Percentiles rank a stretch among this genome's conserved stretches.
Evolutionary conservation across 148 eudicot species (phyloP).

Genomic region (Salicornia ramosissima): DNA sequence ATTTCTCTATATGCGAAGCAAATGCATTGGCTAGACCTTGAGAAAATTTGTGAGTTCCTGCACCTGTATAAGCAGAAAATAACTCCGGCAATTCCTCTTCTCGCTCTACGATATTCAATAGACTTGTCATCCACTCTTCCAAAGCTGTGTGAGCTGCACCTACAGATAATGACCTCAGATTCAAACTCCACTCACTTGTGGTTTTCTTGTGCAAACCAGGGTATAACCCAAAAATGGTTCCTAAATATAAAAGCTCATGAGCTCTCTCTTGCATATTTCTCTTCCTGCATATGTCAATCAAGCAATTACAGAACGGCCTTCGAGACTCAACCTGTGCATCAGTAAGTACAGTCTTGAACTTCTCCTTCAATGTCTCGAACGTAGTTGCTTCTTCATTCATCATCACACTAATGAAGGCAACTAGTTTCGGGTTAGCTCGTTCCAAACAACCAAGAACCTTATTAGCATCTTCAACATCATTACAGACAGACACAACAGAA

Average conservation of each 20-base stretch:
- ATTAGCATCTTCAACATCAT: constrained; percentile 43
- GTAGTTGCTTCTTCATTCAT: constrained; percentile 34
- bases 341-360: constrained; percentile 52
- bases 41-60: constrained; percentile 93
- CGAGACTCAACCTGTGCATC: constrained; percentile 63
- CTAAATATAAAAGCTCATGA: constrained; percentile 81
- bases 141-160: constrained; percentile 93
- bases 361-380: constrained; percentile 58
- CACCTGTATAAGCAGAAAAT: constrained; percentile 74
- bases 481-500: constrained; percentile 70
- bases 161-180: constrained; percentile 76
- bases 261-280: constrained; percentile 59
- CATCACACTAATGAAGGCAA: constrained; percentile 49
- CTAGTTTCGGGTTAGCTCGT: constrained; percentile 58
- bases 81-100: constrained; percentile 60
- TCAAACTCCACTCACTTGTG: constrained; percentile 74
- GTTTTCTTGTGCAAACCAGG: constrained; percentile 85
- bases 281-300: constrained; percentile 85
- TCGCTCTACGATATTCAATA: constrained; percentile 52
- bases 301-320: constrained; percentile 86
- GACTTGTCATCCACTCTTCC: constrained; percentile 89
- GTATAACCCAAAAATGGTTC: constrained; percentile 65
- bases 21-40: constrained; percentile 74
- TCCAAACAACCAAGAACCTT: constrained; percentile 63
- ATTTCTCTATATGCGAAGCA: constrained; percentile 60